These are phyloP conservation scores for Geranium rotundifolium DNA, from an alignment of 345 rosid genomes.

Conservation along the genomic window DNA sequence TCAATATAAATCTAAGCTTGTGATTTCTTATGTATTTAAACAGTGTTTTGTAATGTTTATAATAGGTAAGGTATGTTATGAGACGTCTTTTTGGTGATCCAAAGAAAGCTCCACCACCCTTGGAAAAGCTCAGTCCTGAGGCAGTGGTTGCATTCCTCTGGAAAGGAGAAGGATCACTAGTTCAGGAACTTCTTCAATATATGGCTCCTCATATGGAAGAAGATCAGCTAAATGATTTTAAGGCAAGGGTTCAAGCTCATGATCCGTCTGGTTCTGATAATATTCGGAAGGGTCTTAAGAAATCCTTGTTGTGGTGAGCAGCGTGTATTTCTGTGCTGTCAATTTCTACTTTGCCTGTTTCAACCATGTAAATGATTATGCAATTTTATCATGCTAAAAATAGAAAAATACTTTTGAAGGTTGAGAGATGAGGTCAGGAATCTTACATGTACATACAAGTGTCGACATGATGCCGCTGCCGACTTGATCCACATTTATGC, in stretches of 20 bases:
- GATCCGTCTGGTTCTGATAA: slow-evolving; percentile 64
- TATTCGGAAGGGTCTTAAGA: slow-evolving; percentile 60
- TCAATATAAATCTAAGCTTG: too few species aligned
- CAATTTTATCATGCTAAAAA: slow-evolving; percentile 5
- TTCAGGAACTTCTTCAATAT: slow-evolving; percentile 79
- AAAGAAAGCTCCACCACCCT: slow-evolving; percentile 89
- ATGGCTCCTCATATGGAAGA: slow-evolving; percentile 67
- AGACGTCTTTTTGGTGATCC: slow-evolving; percentile 84
- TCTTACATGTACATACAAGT: slow-evolving; percentile 84
- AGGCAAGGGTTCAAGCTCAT: slow-evolving; percentile 54
- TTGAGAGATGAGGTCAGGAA: slow-evolving; percentile 86
- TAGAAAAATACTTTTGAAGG: slow-evolving; percentile 27
- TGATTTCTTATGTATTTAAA: too few species aligned
- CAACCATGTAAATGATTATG: neutral
- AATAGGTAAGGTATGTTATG: slow-evolving; percentile 94
- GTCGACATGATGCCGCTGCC: slow-evolving; percentile 98
- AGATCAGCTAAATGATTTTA: slow-evolving; percentile 45
- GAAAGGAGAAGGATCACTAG: slow-evolving; percentile 88
- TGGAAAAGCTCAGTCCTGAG: slow-evolving; percentile 70
- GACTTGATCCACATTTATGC: slow-evolving; percentile 94
- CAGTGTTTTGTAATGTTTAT: neutral
- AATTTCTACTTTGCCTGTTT: neutral
- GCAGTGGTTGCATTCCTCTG: slow-evolving; percentile 64
- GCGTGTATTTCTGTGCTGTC: slow-evolving; percentile 10
- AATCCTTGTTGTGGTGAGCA: slow-evolving; percentile 81